phyloP scores from a whole-genome alignment of 2,329 filamentous ascomycete genomes.

The Neonectria hederae region DNA sequence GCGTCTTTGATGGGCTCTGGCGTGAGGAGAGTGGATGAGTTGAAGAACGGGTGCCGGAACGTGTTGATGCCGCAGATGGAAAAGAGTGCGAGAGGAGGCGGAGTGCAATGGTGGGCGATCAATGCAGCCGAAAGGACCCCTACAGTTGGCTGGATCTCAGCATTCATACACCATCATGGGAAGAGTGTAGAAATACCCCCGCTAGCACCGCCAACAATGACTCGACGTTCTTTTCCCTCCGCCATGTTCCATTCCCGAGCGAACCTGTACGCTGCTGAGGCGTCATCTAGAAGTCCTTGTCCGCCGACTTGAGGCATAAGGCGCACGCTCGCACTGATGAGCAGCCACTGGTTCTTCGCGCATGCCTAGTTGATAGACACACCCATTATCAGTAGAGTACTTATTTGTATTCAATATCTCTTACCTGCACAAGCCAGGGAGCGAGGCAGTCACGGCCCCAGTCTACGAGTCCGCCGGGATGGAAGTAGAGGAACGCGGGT shows the following conservation, averaged over 20 bases:
- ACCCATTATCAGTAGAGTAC: not conserved
- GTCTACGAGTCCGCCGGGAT: slow-evolving; percentile 48
- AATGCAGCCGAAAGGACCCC: slow-evolving; percentile 47
- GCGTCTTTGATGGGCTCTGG: slow-evolving; percentile 40
- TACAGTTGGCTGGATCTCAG: slow-evolving; percentile 15
- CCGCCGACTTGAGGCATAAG: slow-evolving; percentile 47
- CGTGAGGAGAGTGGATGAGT: slow-evolving; percentile 44
- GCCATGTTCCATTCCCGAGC: slow-evolving; percentile 35
- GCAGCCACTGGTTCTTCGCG: slow-evolving; percentile 44
- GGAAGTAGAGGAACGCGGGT: slow-evolving; percentile 51
- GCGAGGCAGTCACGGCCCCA: slow-evolving; percentile 46
- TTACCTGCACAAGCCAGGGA: slow-evolving; percentile 50
- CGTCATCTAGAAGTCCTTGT: slow-evolving; percentile 44
- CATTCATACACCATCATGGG: not conserved
- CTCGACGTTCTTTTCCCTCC: slow-evolving; percentile 30
- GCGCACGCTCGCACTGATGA: slow-evolving; percentile 49
- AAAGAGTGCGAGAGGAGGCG: slow-evolving; percentile 46
- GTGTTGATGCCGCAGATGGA: slow-evolving; percentile 49
- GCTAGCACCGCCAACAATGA: slow-evolving; percentile 48
- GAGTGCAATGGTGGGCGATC: slow-evolving; percentile 43
- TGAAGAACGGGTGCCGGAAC: slow-evolving; percentile 49
- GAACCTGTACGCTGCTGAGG: slow-evolving; percentile 45
- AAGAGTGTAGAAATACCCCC: slow-evolving; percentile 38
- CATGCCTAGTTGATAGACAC: slow-evolving; percentile 36
- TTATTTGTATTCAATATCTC: not conserved